phyloP scores from a whole-genome alignment of 257 asterid species.

The Solanum chilense region DNA sequence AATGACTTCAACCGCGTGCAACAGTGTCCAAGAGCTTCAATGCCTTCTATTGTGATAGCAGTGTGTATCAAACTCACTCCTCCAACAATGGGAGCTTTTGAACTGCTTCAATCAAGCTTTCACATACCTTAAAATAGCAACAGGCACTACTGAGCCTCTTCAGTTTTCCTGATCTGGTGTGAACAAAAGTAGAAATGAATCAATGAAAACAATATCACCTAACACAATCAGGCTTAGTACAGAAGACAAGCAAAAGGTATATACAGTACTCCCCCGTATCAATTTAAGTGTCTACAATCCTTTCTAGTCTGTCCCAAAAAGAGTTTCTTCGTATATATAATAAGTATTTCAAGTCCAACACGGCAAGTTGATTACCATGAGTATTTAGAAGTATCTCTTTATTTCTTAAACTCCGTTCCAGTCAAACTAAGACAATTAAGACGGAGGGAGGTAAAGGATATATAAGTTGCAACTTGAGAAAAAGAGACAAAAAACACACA shows the following conservation, averaged over 20 bases:
- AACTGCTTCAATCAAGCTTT: background rate
- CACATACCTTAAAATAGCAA: background rate
- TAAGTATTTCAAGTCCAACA: background rate
- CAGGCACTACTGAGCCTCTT: background rate
- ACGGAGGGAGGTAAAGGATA: background rate
- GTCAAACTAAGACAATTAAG: background rate
- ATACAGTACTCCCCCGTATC: background rate
- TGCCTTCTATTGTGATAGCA: background rate
- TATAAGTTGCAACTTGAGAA: background rate
- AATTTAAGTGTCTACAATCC: background rate
- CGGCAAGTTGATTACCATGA: background rate
- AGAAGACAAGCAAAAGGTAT: background rate
- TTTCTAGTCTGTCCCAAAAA: background rate
- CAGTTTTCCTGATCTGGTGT: background rate
- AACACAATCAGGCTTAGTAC: background rate
- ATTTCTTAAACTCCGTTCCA: background rate
- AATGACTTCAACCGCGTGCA: constrained; percentile 29
- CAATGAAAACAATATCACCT: background rate
- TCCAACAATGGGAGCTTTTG: background rate
- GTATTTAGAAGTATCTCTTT: no score
- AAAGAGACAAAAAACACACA: no score
- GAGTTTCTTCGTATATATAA: background rate
- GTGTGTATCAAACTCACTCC: constrained; percentile 21
- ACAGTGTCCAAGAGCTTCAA: constrained; percentile 22
- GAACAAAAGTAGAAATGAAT: background rate